Conservation (phyloP, 2,329 filamentous ascomycete genomes). For the Fusarium graminum region DNA sequence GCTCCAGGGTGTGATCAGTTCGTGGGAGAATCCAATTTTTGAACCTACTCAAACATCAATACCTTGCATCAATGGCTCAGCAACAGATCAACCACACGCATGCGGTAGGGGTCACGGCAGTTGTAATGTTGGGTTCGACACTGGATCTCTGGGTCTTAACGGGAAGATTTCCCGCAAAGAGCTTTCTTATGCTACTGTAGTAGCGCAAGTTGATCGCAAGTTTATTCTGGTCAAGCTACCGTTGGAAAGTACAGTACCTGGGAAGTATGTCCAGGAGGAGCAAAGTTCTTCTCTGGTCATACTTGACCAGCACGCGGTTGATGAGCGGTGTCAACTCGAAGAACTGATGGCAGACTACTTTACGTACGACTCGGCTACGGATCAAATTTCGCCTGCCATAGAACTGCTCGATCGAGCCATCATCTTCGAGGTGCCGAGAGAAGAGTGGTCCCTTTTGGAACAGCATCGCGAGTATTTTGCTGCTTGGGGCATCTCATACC, state of each 20-base stretch:
- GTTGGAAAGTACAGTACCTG: slow-evolving; percentile 23
- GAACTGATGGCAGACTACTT: slow-evolving; percentile 71
- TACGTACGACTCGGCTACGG: slow-evolving; percentile 2
- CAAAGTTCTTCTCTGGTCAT: slow-evolving; percentile 73
- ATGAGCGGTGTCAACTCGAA: slow-evolving; percentile 88
- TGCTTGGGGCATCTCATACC: slow-evolving; percentile 80
- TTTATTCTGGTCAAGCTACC: slow-evolving; percentile 81
- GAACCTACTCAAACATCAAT: slow-evolving; percentile 61
- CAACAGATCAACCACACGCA: background rate
- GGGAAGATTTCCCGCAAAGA: slow-evolving; percentile 72
- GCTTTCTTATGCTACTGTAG: slow-evolving; percentile 71
- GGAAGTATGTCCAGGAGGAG: background rate
- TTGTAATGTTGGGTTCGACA: slow-evolving; percentile 49
- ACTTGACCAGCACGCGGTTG: slow-evolving; percentile 94
- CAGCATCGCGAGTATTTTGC: slow-evolving; percentile 69
- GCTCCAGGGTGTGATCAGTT: slow-evolving; percentile 70
- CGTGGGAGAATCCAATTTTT: slow-evolving; percentile 85
- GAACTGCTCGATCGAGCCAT: slow-evolving; percentile 66
- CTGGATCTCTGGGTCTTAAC: slow-evolving; percentile 48
- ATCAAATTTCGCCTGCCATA: slow-evolving; percentile 45
- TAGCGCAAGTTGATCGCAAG: slow-evolving; percentile 89
- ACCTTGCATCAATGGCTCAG: slow-evolving; percentile 53
- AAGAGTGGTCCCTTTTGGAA: slow-evolving; percentile 72
- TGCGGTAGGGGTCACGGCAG: slow-evolving; percentile 24
- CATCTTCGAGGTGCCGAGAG: slow-evolving; percentile 71